A percentile compares a stretch with the other conserved stretches of the same genome.
Conservation (phyloP, 2,329 filamentous ascomycete species). For the Pezicula rhizophila region DNA sequence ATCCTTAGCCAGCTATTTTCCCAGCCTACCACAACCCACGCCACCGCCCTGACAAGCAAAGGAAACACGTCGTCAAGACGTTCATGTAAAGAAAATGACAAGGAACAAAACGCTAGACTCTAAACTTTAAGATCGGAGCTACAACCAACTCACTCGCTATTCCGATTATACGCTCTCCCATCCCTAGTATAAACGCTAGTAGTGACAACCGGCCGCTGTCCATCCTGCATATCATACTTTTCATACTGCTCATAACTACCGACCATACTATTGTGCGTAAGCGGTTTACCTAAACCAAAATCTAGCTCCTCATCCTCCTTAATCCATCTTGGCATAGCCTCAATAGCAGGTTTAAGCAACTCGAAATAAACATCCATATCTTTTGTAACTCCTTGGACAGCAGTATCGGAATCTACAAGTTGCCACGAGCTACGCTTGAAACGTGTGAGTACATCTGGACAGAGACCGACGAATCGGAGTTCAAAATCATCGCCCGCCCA, state of each 20-base stretch:
- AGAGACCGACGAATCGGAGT: constrained; percentile 7
- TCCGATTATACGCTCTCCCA: not conserved
- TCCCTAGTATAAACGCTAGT: not conserved
- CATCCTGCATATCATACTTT: not conserved
- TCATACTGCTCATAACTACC: not conserved
- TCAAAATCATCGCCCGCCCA: constrained; percentile 4
- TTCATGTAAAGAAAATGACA: not conserved
- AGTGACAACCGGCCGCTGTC: not conserved
- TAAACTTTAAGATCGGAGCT: not conserved
- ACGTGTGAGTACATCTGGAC: not conserved
- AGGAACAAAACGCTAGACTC: not conserved
- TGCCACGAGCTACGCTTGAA: constrained; percentile 9
- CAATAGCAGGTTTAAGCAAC: not conserved
- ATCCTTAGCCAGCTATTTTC: no score
- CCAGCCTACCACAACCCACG: no score
- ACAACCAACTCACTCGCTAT: not conserved
- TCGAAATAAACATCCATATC: not conserved
- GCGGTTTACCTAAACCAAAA: not conserved
- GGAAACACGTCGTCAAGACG: no score
- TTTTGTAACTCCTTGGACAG: not conserved
- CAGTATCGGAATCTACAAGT: constrained; percentile 1
- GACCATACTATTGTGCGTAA: not conserved
- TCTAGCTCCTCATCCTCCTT: not conserved
- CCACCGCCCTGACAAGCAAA: no score
- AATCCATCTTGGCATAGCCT: not conserved